phyloP scores from a whole-genome alignment of 2,329 filamentous ascomycete genomes.

The Verticillium klebahnii region DNA sequence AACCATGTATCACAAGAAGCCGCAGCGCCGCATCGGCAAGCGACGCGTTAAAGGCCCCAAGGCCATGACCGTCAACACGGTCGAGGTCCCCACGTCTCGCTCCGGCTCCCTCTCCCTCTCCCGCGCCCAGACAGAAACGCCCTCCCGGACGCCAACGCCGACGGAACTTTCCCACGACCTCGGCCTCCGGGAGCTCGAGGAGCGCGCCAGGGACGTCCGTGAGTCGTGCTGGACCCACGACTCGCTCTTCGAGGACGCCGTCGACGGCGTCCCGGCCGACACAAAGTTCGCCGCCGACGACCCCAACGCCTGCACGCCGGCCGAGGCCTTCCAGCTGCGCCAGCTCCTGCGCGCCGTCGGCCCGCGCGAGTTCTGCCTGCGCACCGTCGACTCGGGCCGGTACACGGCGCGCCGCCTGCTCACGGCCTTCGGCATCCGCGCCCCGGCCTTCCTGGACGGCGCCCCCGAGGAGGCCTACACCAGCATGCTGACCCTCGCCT shows the following conservation, averaged over 20 bases:
- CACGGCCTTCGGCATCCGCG: conserved; percentile 76
- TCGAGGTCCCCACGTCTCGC: conserved; percentile 20
- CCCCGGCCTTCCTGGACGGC: conserved; percentile 70
- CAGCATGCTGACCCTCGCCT: conserved; percentile 68
- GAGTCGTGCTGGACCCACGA: conserved; percentile 57
- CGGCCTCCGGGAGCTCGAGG: conserved; percentile 38
- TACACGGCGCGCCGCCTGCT: conserved; percentile 79
- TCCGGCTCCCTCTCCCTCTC: not conserved
- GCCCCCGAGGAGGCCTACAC: conserved; percentile 66
- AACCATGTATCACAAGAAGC: not conserved
- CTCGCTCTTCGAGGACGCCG: conserved; percentile 58
- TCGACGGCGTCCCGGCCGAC: conserved; percentile 52
- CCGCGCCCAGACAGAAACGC: not conserved
- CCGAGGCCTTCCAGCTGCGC: conserved; percentile 65
- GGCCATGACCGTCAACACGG: conserved; percentile 28
- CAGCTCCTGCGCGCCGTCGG: conserved; percentile 70
- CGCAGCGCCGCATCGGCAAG: not conserved
- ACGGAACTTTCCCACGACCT: conserved; percentile 30
- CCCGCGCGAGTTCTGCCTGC: conserved; percentile 70
- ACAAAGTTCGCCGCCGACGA: conserved; percentile 18
- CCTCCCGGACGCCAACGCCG: conserved; percentile 21
- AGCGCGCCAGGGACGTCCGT: conserved; percentile 44
- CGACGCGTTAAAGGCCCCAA: conserved; percentile 22
- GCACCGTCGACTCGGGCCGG: conserved; percentile 62
- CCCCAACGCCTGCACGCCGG: conserved; percentile 56